These are phyloP conservation scores for Peronospora destructor DNA, from an alignment of 352 stramenopile genomes.

Conservation along the genomic window DNA sequence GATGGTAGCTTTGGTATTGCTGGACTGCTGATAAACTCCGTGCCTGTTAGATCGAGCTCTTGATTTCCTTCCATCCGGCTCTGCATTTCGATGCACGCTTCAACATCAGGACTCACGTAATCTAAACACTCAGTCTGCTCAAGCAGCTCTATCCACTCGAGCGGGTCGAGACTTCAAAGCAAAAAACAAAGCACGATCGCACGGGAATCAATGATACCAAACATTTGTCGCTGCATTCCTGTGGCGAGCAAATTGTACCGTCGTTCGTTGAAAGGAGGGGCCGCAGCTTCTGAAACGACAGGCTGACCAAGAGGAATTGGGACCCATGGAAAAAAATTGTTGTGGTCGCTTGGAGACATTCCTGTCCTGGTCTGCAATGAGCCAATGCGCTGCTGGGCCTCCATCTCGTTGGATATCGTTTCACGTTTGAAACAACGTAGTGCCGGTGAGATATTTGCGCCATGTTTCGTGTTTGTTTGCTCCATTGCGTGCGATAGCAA, in stretches of 20 bases:
- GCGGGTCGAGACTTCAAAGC: constrained; percentile 18
- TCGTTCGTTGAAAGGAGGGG: constrained; percentile 11
- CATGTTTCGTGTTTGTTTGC: not conserved
- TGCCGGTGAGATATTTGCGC: not conserved
- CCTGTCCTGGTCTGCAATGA: constrained; percentile 15
- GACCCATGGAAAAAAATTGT: constrained; percentile 14
- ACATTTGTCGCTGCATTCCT: not conserved
- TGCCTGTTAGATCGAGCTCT: constrained; percentile 55
- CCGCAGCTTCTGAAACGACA: constrained; percentile 13
- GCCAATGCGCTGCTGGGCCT: constrained; percentile 8
- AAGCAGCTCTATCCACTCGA: constrained; percentile 60
- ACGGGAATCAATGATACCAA: not conserved
- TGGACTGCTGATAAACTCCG: constrained; percentile 60
- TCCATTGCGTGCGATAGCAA: constrained; percentile 12
- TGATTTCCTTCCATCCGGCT: constrained; percentile 38
- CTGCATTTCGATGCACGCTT: constrained; percentile 33
- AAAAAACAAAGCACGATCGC: not conserved
- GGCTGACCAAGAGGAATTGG: constrained; percentile 12
- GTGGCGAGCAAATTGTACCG: constrained; percentile 12
- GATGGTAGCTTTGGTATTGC: constrained; percentile 25
- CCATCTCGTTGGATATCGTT: constrained; percentile 3
- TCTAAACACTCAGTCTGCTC: constrained; percentile 33
- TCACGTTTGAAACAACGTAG: constrained; percentile 9
- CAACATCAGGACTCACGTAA: constrained; percentile 67
- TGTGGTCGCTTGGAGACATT: constrained; percentile 25